Base-by-base conservation (phyloP, 257 asterid genomes). In the Eustoma russellianum region DNA sequence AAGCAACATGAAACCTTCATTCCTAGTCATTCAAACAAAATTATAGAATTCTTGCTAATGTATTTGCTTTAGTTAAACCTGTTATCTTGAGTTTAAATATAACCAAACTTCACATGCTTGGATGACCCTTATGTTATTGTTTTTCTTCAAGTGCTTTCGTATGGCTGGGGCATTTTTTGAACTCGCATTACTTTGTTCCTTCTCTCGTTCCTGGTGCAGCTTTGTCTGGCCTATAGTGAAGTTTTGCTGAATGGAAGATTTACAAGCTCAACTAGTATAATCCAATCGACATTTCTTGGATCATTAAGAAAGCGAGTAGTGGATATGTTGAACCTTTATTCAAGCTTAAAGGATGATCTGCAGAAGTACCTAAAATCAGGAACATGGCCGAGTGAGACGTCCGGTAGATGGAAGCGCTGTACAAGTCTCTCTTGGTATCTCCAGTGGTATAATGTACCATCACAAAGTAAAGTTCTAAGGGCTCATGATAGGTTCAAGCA, bases 261-360 rank as follows among this genome's bases (percentile, higher is more conserved):
- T 53, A 66, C 81, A 44, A 69, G 73, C 57, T 70, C 77, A 7
- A 72, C 70, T 46, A 83, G 82, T 53, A 81, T 91, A 3, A 63
- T 91, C 62, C 95, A 85, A 77, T 62, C 94, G 12, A 75, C 86
- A 51, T 91, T 87, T 72, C 83, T 91, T 49, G 97, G 94, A 50
- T 71, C 88, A 52, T 75, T 91, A 54, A 70, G 68, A 80, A 85
- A 91, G 74, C 85, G 94, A 55, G 80, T 91, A 4, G 97, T 87
- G 63, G 93, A 85, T 49, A 69, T 87, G 50, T 56, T 91, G 47
- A 73, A 60, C 63, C 50, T 52, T 40, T 75, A 71, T 35, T 47
- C 35, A 6, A 67, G 63, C 59, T 57, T 74, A 44, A 66, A 51
- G 16, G 43, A 59, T 46, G 66, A 75, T 70, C 47, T 87, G 30